Evolutionary conservation across 768 basidiomycete genomes (phyloP).

Genomic region (Rhodotorula taiwanensis): DNA sequence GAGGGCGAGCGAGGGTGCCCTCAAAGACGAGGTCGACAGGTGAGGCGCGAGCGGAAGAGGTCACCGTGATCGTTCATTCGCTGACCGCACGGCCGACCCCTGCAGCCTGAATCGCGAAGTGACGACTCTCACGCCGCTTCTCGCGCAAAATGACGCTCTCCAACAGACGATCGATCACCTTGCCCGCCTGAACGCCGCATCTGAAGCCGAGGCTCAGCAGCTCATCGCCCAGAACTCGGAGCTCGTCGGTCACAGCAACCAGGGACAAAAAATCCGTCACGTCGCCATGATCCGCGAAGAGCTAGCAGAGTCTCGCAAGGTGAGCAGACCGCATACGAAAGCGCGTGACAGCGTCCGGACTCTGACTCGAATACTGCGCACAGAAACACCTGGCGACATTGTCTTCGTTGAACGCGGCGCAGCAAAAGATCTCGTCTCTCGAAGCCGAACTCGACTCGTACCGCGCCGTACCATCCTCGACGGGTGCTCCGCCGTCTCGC

Average conservation of each 20-base stretch:
- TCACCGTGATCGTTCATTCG: no score
- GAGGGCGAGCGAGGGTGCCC: background rate
- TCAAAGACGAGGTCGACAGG: conserved; percentile 3
- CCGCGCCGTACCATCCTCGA: conserved; percentile 17
- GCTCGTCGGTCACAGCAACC: conserved; percentile 75
- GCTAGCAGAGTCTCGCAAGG: conserved; percentile 72
- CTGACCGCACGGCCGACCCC: no score
- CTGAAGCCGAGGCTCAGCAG: conserved; percentile 68
- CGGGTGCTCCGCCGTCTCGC: background rate
- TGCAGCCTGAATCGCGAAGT: conserved; percentile 61
- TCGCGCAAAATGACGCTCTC: background rate
- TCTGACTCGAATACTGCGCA: background rate
- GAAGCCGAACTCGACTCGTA: conserved; percentile 36
- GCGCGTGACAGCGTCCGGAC: background rate
- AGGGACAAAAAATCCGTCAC: conserved; percentile 76
- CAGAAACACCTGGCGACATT: conserved; percentile 36
- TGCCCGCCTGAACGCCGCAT: conserved; percentile 58
- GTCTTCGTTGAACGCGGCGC: conserved; percentile 20
- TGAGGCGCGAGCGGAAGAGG: background rate
- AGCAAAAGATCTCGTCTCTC: conserved; percentile 18
- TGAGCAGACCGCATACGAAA: conserved; percentile 45
- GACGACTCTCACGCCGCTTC: conserved; percentile 53
- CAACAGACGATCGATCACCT: conserved; percentile 26
- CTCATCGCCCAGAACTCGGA: conserved; percentile 77
- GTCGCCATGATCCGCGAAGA: conserved; percentile 76